Conservation (phyloP, 306 rosid genomes). For the Vicia faba region DNA sequence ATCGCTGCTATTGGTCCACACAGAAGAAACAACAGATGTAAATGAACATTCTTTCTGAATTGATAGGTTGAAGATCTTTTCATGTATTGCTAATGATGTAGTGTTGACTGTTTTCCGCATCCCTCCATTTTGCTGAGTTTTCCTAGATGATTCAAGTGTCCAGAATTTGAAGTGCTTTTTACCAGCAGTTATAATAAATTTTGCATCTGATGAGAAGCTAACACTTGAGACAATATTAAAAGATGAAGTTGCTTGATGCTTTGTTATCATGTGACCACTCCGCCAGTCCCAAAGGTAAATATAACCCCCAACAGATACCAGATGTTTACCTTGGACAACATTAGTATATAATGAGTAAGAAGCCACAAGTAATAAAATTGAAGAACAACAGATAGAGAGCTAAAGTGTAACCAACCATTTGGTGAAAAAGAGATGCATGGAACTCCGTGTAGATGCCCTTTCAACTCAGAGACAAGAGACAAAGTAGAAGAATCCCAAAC, state of each 20-base stretch:
- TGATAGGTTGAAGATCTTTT: constrained; percentile 65
- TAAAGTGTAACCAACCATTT: constrained; percentile 56
- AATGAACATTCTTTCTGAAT: constrained; percentile 61
- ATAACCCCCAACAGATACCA: constrained; percentile 71
- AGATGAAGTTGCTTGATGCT: constrained; percentile 74
- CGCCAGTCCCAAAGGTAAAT: constrained; percentile 77
- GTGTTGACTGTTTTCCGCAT: constrained; percentile 35
- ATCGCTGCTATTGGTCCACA: constrained; percentile 29
- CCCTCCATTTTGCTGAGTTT: constrained; percentile 49
- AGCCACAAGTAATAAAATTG: constrained; percentile 20
- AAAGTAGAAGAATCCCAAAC: constrained; percentile 61
- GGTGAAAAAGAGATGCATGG: constrained; percentile 76
- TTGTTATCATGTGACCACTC: constrained; percentile 53
- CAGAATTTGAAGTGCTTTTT: constrained; percentile 77
- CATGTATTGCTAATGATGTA: constrained; percentile 45
- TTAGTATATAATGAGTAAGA: constrained; percentile 38
- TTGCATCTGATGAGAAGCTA: constrained; percentile 66
- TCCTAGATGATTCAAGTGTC: constrained; percentile 60
- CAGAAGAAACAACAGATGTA: constrained; percentile 51
- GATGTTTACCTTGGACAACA: constrained; percentile 58
- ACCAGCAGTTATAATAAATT: constrained; percentile 67
- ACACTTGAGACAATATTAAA: constrained; percentile 59
- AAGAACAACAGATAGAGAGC: constrained; percentile 27
- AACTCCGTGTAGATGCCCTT: constrained; percentile 66
- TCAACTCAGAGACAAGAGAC: constrained; percentile 57